Base-by-base conservation (phyloP, 768 basidiomycete species). In the Russula sp. region DNA sequence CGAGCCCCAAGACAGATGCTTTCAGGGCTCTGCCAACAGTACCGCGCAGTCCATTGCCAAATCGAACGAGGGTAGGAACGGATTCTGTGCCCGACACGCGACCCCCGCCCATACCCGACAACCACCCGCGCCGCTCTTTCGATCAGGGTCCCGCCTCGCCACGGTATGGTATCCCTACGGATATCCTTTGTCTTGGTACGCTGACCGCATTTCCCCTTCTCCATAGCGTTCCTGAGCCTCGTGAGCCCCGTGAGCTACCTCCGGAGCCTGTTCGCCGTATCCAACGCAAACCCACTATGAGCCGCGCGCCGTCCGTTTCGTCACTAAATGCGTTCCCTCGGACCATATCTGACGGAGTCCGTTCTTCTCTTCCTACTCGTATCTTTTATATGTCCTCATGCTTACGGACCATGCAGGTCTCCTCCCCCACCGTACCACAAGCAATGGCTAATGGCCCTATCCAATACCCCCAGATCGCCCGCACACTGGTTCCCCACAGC, bases 401-500 rank as follows among this genome's bases (percentile, higher is more conserved):
- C 22, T 45, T 44, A 8, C 47, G 40, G 22, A 6, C 32, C 16
- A 18, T 44, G 4, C 66, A 80, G 74, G 72, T 71, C 68, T 72
- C 77, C 60, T 75, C 74, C 47, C 72, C 75, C 47, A 72, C 74
- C 64, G 57, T 73, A 67, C 73, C 74, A 31, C 71, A 74, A 54
- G 68, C 79, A 16, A 66, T 78, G 55, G 65, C 74, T 31, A 67
- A 75, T 52, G 70, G 81, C 56, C 69, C 81, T 2, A 86, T 88
- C 37, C 77, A 78, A 78, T 83, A 84, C 76, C 82, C 82, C 40
- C 73, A 76, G 71, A 77, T 81, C 65, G 58, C 77, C n/a, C 75
- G 73, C 10, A 73, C 74, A 51, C 68, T 75, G 55, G 72, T 78
- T 52, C 73, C 80, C 6, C 68, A 79, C 64, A 61, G 70, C 52